These are phyloP conservation scores for Paecilomyces variotii DNA, from an alignment of 2,329 filamentous ascomycete species.

Conservation along the genomic window DNA sequence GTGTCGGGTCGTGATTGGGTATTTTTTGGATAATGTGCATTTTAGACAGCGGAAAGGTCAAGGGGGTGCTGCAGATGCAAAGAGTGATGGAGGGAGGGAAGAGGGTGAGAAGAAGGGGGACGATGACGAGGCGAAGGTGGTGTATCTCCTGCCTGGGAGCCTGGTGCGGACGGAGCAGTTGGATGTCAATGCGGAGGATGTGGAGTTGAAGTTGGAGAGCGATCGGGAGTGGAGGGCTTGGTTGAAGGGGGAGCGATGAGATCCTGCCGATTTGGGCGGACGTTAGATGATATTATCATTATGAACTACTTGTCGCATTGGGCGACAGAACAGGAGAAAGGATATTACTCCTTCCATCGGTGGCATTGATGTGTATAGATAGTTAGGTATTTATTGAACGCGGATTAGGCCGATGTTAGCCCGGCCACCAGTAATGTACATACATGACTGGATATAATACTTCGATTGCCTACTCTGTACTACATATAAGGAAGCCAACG, in stretches of 20 bases:
- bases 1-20: slow-evolving; percentile 55
- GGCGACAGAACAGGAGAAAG: not conserved
- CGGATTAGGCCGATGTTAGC: not conserved
- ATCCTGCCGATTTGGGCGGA: not conserved
- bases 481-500: not conserved
- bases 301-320: not conserved
- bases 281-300: not conserved
- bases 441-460: not conserved
- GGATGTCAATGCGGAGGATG: slow-evolving; percentile 23
- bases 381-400: not conserved
- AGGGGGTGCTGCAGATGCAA: slow-evolving; percentile 9
- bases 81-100: slow-evolving; percentile 5
- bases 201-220: slow-evolving; percentile 20
- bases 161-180: slow-evolving; percentile 52
- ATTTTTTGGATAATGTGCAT: slow-evolving; percentile 51
- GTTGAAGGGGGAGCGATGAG: slow-evolving; percentile 9
- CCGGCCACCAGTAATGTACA: not conserved
- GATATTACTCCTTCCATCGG: not conserved
- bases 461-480: not conserved
- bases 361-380: not conserved
- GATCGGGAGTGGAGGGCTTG: slow-evolving; percentile 29
- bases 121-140: slow-evolving; percentile 34
- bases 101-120: slow-evolving; percentile 14
- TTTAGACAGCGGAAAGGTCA: slow-evolving; percentile 18
- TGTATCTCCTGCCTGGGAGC: slow-evolving; percentile 56